Evolutionary conservation across 495 filamentous ascomycete genomes (phyloP).

Genomic region (Penicillium flavigenum): DNA sequence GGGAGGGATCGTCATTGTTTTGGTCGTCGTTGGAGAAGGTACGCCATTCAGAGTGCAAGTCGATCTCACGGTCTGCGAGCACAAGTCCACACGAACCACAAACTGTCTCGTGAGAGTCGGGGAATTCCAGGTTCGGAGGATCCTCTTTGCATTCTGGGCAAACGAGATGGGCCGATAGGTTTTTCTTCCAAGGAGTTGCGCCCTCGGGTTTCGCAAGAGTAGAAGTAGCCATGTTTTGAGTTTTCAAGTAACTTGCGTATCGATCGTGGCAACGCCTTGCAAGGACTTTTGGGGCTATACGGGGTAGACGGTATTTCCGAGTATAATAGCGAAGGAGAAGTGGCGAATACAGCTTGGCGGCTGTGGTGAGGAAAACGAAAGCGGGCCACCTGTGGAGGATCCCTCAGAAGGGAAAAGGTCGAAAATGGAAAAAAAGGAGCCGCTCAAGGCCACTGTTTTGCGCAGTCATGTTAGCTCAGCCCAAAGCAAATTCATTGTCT

Average conservation of each 20-base stretch:
- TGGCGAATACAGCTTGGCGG: conserved; percentile 66
- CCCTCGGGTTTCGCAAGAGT: conserved; percentile 27
- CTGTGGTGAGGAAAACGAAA: conserved; percentile 23
- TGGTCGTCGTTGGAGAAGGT: conserved; percentile 98
- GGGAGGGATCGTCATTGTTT: conserved; percentile 90
- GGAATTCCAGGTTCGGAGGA: conserved; percentile 93
- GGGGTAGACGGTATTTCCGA: conserved; percentile 44
- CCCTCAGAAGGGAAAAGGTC: conserved; percentile 5
- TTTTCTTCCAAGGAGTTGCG: conserved; percentile 59
- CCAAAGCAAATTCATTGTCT: conserved; percentile 6
- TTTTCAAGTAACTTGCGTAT: conserved; percentile 21
- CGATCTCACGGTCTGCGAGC: conserved; percentile 83
- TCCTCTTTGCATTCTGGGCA: conserved; percentile 89
- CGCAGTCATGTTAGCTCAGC: conserved; percentile 12
- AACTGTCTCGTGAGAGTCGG: conserved; percentile 86
- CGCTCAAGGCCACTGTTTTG: conserved; percentile 9
- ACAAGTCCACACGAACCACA: conserved; percentile 93
- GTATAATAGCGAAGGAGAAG: conserved; percentile 57
- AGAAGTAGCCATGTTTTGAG: conserved; percentile 43
- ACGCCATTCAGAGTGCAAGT: conserved; percentile 96
- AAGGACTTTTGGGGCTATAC: conserved; percentile 41
- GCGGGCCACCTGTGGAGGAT: conserved; percentile 4
- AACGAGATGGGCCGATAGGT: conserved; percentile 77
- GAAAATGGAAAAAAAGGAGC: background rate
- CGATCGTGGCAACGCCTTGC: conserved; percentile 35